Percentiles rank a stretch among this genome's conserved stretches.
phyloP scores from a whole-genome alignment of 495 filamentous ascomycete genomes.

The Letharia columbiana region DNA sequence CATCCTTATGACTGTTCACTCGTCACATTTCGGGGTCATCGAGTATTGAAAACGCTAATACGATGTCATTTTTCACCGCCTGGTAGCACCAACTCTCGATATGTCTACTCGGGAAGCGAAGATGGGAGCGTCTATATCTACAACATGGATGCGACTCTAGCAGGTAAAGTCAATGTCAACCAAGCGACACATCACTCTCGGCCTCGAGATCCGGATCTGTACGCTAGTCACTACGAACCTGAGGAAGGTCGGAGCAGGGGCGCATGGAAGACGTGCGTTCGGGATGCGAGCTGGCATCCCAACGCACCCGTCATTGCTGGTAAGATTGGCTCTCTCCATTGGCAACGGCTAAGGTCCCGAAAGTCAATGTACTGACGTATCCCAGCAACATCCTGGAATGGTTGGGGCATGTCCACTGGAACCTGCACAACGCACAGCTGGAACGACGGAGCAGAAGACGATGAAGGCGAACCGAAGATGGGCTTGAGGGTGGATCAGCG shows the following conservation, averaged over 20 bases:
- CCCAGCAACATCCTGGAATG: constrained; percentile 72
- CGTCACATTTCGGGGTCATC: constrained; percentile 87
- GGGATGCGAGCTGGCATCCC: constrained; percentile 95
- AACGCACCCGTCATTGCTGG: constrained; percentile 80
- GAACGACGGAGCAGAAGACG: constrained; percentile 54
- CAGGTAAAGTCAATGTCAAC: constrained; percentile 68
- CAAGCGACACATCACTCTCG: constrained; percentile 52
- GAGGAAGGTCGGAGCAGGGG: constrained; percentile 25
- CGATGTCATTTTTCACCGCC: constrained; percentile 94
- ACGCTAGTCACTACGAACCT: constrained; percentile 33
- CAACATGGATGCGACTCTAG: constrained; percentile 89
- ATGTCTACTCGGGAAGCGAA: constrained; percentile 83
- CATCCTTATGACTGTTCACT: constrained; percentile 85
- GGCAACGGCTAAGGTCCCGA: not conserved
- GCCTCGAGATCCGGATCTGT: constrained; percentile 43
- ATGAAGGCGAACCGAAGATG: constrained; percentile 58
- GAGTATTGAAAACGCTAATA: constrained; percentile 80
- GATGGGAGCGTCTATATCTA: constrained; percentile 87
- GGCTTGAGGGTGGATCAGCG: constrained; percentile 47
- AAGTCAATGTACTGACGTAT: not conserved
- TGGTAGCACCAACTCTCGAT: constrained; percentile 77
- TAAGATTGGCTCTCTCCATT: constrained; percentile 34
- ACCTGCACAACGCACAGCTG: constrained; percentile 71
- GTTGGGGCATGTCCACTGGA: constrained; percentile 56
- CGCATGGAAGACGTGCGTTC: constrained; percentile 70